A percentile compares a stretch with the other conserved stretches of the same genome.
These are phyloP conservation scores for Colletotrichum kahawae DNA, from an alignment of 2,329 filamentous ascomycete species.

Conservation along the genomic window DNA sequence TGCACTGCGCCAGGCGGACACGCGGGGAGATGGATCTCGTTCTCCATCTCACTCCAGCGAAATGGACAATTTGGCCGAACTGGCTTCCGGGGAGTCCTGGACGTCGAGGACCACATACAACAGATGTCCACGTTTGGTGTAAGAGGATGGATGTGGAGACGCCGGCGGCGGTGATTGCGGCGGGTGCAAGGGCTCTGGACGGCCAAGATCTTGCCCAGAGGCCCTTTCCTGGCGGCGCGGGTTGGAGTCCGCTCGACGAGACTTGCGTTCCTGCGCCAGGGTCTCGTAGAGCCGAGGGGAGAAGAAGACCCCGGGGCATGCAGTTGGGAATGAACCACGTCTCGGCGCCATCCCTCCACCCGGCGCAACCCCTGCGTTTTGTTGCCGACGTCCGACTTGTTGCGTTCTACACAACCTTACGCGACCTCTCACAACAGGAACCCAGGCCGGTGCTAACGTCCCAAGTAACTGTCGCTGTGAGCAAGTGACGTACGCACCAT, in stretches of 20 bases:
- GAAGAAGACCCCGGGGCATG: not conserved
- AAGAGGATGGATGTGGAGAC: not conserved
- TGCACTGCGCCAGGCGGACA: not conserved
- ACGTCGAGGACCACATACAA: not conserved
- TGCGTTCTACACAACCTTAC: not conserved
- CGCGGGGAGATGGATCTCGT: not conserved
- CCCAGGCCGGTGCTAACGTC: not conserved
- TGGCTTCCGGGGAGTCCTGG: not conserved
- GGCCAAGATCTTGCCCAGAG: conserved; percentile 14
- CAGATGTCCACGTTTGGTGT: not conserved
- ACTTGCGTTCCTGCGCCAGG: not conserved
- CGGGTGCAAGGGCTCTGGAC: not conserved
- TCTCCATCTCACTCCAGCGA: not conserved
- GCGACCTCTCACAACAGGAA: not conserved
- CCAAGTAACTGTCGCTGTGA: not conserved
- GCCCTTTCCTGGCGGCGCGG: not conserved
- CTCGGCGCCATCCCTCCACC: not conserved
- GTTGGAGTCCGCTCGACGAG: not conserved
- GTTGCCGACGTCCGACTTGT: not conserved
- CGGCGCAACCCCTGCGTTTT: not conserved
- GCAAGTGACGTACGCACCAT: conserved; percentile 14
- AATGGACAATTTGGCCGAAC: not conserved
- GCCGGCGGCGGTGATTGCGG: not conserved
- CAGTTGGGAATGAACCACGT: not conserved
- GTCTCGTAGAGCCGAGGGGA: not conserved